These are phyloP conservation scores for Blastobotrys illinoisensis DNA, from an alignment of 1,139 yeast species.

Conservation along the genomic window DNA sequence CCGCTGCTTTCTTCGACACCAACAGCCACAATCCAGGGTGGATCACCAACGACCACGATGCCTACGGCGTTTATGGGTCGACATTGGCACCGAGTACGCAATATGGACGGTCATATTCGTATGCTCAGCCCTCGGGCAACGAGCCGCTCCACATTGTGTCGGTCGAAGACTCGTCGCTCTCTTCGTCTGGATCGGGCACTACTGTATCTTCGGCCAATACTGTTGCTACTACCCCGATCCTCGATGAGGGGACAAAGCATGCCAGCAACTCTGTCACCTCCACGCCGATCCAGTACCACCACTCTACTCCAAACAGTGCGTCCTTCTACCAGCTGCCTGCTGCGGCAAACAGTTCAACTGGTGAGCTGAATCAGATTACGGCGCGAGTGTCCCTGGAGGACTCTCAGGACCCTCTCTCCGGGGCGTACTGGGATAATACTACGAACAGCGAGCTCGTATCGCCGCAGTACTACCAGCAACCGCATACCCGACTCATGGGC, in stretches of 20 bases:
- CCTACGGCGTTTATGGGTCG: not conserved
- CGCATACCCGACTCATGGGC: constrained; percentile 7
- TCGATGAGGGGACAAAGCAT: not conserved
- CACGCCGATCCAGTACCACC: constrained; percentile 1
- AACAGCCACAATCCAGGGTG: constrained; percentile 6
- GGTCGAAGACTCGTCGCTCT: not conserved
- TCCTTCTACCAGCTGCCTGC: not conserved
- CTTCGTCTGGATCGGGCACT: not conserved
- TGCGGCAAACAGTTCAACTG: constrained; percentile 1
- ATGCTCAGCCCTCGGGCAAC: not conserved
- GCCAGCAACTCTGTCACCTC: not conserved
- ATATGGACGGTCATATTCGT: constrained; percentile 3
- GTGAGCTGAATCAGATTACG: constrained; percentile 3
- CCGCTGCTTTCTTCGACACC: constrained; percentile 4
- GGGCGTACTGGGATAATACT: constrained; percentile 24
- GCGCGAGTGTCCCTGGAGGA: constrained; percentile 7
- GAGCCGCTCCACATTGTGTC: not conserved
- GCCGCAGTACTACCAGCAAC: constrained; percentile 17
- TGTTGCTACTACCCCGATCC: not conserved
- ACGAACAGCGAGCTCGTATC: constrained; percentile 23
- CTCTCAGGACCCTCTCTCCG: constrained; percentile 8
- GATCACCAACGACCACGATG: not conserved
- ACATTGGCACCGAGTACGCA: constrained; percentile 1
- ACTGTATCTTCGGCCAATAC: not conserved
- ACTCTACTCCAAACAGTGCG: not conserved